phyloP scores from a whole-genome alignment of 768 basidiomycete species.

The Mycena indigotica region DNA sequence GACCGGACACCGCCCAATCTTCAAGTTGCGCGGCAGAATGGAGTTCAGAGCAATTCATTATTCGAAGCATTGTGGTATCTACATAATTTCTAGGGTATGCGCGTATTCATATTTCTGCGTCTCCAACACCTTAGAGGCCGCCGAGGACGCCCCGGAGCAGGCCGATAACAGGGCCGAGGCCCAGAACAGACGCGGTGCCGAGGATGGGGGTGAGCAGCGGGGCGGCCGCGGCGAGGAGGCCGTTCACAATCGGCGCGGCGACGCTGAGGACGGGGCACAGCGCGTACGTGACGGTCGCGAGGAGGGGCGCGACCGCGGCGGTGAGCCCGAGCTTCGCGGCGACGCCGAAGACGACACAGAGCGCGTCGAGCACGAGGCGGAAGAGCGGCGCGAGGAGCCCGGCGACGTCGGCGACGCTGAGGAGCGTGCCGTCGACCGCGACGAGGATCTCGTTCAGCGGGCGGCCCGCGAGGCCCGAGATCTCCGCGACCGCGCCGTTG shows the following conservation, averaged over 20 bases:
- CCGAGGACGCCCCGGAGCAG: conserved; percentile 2
- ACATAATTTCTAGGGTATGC: no score
- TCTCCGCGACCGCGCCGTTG: conserved; percentile 1
- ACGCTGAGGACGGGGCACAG: conserved; percentile 5
- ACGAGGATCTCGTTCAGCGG: conserved; percentile 12
- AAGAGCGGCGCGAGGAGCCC: conserved; percentile 12
- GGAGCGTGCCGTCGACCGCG: conserved; percentile 13
- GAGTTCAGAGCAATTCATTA: no score
- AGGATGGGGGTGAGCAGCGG: conserved; percentile 6
- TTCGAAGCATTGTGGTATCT: no score
- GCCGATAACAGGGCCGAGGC: conserved; percentile 15
- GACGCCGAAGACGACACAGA: conserved; percentile 6
- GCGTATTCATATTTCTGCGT: no score
- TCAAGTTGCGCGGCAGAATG: no score
- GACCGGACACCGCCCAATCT: no score
- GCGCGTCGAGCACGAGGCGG: conserved; percentile 6
- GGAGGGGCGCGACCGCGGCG: not conserved
- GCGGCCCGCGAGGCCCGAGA: conserved; percentile 12
- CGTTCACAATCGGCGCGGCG: conserved; percentile 15
- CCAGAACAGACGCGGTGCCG: conserved; percentile 9
- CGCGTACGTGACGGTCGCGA: not conserved
- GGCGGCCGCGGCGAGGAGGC: conserved; percentile 11
- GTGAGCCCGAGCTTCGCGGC: not conserved
- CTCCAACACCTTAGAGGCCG: no score
- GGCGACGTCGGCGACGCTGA: conserved; percentile 8